These are phyloP conservation scores for Rhodomyrtus tomentosa DNA, from an alignment of 345 rosid genomes.

Conservation along the genomic window DNA sequence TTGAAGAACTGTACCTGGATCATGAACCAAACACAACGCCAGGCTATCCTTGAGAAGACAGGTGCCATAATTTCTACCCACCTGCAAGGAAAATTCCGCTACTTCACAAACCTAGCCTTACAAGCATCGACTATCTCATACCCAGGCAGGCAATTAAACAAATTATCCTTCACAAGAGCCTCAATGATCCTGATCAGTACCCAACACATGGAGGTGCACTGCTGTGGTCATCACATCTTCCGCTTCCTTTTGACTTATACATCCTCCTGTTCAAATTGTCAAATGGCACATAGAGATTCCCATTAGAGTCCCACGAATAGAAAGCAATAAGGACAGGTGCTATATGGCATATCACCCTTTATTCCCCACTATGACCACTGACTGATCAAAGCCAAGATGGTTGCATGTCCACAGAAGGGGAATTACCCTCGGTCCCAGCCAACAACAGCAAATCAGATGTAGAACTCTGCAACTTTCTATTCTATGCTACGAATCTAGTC, in stretches of 20 bases:
- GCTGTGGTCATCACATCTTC: constrained; percentile 56
- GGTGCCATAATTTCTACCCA: constrained; percentile 99
- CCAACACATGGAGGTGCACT: constrained; percentile 88
- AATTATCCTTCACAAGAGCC: not conserved
- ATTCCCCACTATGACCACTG: not conserved
- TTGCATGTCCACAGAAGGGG: not conserved
- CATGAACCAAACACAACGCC: constrained; percentile 94
- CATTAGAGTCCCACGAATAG: not conserved
- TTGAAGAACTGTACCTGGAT: constrained; percentile 50
- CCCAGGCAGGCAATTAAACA: not conserved
- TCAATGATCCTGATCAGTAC: constrained; percentile 14
- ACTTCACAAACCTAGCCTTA: not conserved
- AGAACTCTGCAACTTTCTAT: not conserved
- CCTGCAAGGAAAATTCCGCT: constrained; percentile 22
- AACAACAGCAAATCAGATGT: not conserved
- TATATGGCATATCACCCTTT: not conserved
- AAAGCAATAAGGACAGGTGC: not conserved
- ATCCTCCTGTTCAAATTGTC: constrained; percentile 35
- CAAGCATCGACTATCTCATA: not conserved
- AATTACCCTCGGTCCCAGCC: not conserved
- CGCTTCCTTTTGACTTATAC: constrained; percentile 71
- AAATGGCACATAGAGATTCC: not conserved
- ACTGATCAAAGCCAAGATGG: not conserved
- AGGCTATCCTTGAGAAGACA: constrained; percentile 81
- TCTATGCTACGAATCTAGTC: not conserved